These are phyloP conservation scores for Ophiostoma perfectum DNA, from an alignment of 2,329 filamentous ascomycete genomes.

Conservation along the genomic window DNA sequence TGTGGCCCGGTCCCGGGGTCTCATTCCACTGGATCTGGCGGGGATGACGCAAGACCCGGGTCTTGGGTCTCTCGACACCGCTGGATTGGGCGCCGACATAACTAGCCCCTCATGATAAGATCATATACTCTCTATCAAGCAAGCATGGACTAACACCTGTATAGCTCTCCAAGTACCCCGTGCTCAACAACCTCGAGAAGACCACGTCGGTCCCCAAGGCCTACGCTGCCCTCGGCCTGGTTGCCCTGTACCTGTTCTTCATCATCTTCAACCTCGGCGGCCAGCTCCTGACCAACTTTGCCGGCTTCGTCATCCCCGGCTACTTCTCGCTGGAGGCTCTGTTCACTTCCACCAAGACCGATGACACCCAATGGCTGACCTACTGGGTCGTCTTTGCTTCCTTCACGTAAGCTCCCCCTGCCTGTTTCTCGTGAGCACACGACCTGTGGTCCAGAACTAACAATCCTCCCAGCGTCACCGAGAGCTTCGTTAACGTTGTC, in stretches of 20 bases:
- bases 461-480: constrained; percentile 53
- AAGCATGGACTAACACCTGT: neutral
- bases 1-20: neutral
- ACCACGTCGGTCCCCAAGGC: constrained; percentile 78
- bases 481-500: constrained; percentile 76
- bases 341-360: constrained; percentile 64
- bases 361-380: constrained; percentile 77
- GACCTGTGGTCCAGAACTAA: constrained; percentile 18
- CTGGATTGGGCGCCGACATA: neutral
- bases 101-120: neutral
- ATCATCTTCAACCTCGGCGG: constrained; percentile 90
- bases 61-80: neutral
- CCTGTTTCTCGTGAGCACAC: neutral
- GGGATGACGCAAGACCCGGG: neutral
- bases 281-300: constrained; percentile 80
- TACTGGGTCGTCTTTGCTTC: constrained; percentile 86
- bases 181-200: constrained; percentile 80
- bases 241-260: constrained; percentile 79
- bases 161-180: constrained; percentile 78
- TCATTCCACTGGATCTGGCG: neutral
- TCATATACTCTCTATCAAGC: neutral
- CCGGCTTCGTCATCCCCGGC: constrained; percentile 74
- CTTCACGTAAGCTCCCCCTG: constrained; percentile 55
- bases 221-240: constrained; percentile 72
- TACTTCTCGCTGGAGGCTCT: constrained; percentile 80